Conservation (phyloP, 345 rosid genomes). For the Stellera chamaejasme region DNA sequence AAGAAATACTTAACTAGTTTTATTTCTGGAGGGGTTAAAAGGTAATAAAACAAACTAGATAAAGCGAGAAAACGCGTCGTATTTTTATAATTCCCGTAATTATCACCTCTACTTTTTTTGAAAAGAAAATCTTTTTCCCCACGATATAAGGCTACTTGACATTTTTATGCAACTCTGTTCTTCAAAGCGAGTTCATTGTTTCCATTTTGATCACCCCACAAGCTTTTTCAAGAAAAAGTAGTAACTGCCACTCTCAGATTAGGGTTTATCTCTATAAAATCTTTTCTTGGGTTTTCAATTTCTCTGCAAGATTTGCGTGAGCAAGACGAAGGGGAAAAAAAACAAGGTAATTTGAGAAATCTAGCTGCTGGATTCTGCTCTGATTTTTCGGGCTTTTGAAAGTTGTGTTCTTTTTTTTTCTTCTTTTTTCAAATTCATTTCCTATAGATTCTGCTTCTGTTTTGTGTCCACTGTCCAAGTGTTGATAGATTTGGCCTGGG, state of each 20-base stretch:
- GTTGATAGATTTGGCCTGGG: neutral
- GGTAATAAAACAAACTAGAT: neutral
- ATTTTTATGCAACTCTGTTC: conserved; percentile 3
- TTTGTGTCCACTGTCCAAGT: neutral
- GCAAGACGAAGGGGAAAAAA: neutral
- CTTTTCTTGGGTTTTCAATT: neutral
- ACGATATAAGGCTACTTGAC: conserved; percentile 4
- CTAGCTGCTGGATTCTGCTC: neutral
- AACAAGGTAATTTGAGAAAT: conserved; percentile 7
- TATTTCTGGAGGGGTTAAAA: no score
- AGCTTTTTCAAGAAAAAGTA: neutral
- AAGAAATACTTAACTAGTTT: no score
- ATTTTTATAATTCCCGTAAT: conserved; percentile 2
- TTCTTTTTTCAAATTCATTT: neutral
- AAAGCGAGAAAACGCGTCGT: conserved; percentile 11
- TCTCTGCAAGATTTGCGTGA: conserved; percentile 1
- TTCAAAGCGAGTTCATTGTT: conserved; percentile 11
- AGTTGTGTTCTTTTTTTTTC: neutral
- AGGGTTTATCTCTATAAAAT: conserved; percentile 10
- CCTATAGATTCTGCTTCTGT: no score
- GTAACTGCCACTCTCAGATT: conserved; percentile 6
- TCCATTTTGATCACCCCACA: conserved; percentile 6
- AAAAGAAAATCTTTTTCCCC: neutral
- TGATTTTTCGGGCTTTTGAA: neutral
- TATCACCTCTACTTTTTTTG: neutral